A percentile compares a stretch with the other conserved stretches of the same genome.
These are phyloP conservation scores for Dactylellina cionopaga DNA, from an alignment of 2,329 filamentous ascomycete species.

Conservation along the genomic window DNA sequence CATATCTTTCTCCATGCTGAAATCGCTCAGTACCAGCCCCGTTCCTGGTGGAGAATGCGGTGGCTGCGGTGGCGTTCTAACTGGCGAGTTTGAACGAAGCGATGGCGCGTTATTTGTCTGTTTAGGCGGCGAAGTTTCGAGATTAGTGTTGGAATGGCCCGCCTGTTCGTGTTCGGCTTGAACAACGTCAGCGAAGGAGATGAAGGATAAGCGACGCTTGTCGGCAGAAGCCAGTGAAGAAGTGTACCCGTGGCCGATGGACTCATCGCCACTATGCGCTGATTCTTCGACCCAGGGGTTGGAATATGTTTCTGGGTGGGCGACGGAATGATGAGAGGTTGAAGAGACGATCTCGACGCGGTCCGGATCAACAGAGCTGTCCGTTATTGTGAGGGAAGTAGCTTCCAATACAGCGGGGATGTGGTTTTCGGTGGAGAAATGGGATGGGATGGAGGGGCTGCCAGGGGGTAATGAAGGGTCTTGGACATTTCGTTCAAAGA, in stretches of 20 bases:
- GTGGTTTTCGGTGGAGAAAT: conserved; percentile 92
- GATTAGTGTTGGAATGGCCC: conserved; percentile 64
- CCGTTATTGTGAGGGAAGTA: conserved; percentile 90
- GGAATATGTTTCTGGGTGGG: conserved; percentile 37
- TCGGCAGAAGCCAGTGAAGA: conserved; percentile 50
- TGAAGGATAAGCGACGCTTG: conserved; percentile 82
- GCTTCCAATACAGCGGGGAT: conserved; percentile 92
- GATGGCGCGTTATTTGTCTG: conserved; percentile 47
- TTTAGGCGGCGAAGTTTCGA: conserved; percentile 37
- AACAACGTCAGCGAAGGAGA: conserved; percentile 95
- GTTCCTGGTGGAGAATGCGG: conserved; percentile 43
- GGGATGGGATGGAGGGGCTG: conserved; percentile 85
- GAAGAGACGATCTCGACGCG: conserved; percentile 89
- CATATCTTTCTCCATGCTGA: conserved; percentile 53
- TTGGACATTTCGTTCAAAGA: conserved; percentile 95
- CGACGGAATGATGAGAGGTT: conserved; percentile 61
- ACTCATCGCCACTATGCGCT: conserved; percentile 52
- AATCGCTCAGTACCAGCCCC: conserved; percentile 39
- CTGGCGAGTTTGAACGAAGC: conserved; percentile 51
- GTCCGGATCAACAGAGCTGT: conserved; percentile 83
- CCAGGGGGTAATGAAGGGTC: conserved; percentile 64
- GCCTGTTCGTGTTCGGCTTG: conserved; percentile 76
- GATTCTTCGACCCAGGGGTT: conserved; percentile 49
- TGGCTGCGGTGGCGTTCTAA: conserved; percentile 51
- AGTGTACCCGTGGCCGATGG: conserved; percentile 42